A percentile compares a stretch with the other conserved stretches of the same genome.
These are phyloP conservation scores for Phytophthora aleatoria DNA, from an alignment of 352 stramenopile species.

Conservation along the genomic window DNA sequence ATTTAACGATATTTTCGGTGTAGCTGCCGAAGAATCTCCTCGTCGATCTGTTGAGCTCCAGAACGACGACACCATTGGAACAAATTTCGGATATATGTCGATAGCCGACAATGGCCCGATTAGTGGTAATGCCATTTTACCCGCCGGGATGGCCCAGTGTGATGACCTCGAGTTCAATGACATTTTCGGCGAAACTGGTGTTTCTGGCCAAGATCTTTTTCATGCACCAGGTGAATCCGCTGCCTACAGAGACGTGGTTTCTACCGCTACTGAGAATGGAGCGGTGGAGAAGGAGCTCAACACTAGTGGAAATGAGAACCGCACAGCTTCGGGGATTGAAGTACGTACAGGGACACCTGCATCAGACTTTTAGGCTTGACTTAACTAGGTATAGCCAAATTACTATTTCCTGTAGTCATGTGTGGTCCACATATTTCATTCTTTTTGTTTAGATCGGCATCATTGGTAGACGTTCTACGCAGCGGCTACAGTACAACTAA, in stretches of 20 bases:
- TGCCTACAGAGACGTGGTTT: not conserved
- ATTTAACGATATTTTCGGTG: not conserved
- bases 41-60: not conserved
- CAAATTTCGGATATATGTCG: too few relatives aligned
- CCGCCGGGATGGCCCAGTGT: too few relatives aligned
- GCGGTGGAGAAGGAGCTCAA: not conserved
- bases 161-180: not conserved
- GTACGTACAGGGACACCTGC: not conserved
- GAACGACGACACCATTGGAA: not conserved
- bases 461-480: conserved; percentile 8
- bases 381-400: too few relatives aligned
- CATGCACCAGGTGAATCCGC: too few relatives aligned
- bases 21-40: not conserved
- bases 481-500: conserved; percentile 5
- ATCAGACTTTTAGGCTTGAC: not conserved
- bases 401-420: not conserved
- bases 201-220: not conserved
- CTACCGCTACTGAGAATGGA: not conserved
- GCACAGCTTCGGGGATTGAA: not conserved
- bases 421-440: not conserved
- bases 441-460: conserved; percentile 2
- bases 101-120: too few relatives aligned
- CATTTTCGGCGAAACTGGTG: not conserved
- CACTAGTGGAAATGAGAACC: not conserved
- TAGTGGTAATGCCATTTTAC: not conserved